Percentiles rank a stretch among this genome's conserved stretches.
These are phyloP conservation scores for Lasiodiplodia hormozganensis DNA, from an alignment of 2,329 filamentous ascomycete species.

Conservation along the genomic window DNA sequence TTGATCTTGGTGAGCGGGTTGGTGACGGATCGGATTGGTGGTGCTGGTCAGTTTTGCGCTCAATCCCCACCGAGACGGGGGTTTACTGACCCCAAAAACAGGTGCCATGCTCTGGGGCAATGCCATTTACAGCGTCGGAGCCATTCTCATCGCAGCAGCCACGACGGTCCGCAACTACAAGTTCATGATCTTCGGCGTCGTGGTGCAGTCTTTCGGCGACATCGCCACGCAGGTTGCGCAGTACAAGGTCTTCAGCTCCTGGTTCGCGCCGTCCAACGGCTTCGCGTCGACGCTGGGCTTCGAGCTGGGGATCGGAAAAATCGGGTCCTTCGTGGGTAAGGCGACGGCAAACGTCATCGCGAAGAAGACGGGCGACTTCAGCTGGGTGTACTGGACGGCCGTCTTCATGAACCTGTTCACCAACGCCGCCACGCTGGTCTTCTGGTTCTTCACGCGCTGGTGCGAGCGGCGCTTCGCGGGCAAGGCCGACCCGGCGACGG, in stretches of 20 bases:
- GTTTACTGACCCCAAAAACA: constrained; percentile 29
- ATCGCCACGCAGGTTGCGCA: constrained; percentile 70
- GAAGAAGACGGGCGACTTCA: constrained; percentile 64
- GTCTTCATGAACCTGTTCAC: constrained; percentile 71
- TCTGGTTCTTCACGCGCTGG: constrained; percentile 64
- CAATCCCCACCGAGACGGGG: no score
- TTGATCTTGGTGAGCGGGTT: constrained; percentile 63
- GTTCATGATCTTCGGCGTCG: constrained; percentile 65
- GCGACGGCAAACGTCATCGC: constrained; percentile 67
- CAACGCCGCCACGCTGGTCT: constrained; percentile 60
- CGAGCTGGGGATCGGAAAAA: constrained; percentile 66
- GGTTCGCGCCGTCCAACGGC: constrained; percentile 65
- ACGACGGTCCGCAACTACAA: constrained; percentile 63
- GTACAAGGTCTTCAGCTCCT: constrained; percentile 70
- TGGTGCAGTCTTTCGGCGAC: constrained; percentile 66
- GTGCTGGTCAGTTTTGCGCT: constrained; percentile 48
- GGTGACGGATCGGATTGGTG: constrained; percentile 65
- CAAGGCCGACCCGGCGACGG: constrained; percentile 62
- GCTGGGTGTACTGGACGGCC: constrained; percentile 67
- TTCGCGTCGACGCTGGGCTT: constrained; percentile 68
- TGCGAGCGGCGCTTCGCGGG: constrained; percentile 57
- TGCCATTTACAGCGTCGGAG: constrained; percentile 63
- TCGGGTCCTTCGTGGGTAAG: constrained; percentile 67
- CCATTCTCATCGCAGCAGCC: constrained; percentile 65
- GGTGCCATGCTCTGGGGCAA: constrained; percentile 68